Percentiles rank a stretch among this genome's conserved stretches.
Conservation (phyloP, 75 land plant genomes). For the Gnetum montanum region DNA sequence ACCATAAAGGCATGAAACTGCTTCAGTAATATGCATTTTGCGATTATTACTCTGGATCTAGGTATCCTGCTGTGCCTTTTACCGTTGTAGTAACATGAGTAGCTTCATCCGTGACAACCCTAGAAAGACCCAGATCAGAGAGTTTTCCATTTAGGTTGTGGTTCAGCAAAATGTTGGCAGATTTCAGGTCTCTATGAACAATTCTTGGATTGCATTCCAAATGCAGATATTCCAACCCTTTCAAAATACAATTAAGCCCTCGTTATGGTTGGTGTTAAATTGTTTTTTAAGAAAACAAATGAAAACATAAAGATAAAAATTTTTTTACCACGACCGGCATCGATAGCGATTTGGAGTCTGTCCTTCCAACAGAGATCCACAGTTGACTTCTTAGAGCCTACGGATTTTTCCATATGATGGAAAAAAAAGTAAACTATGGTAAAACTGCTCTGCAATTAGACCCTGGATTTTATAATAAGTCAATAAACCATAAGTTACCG, state of each 20-base stretch:
- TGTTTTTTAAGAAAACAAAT: too few species aligned
- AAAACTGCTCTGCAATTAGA: too few species aligned
- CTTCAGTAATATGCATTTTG: too few species aligned
- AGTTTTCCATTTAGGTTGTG: conserved; percentile 31
- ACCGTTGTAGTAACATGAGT: conserved; percentile 52
- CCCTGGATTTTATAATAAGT: too few species aligned
- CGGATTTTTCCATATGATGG: too few species aligned
- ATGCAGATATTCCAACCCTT: conserved; percentile 15
- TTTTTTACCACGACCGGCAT: conserved; percentile 18
- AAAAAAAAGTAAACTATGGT: too few species aligned
- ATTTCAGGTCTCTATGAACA: conserved; percentile 54
- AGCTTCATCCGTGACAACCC: conserved; percentile 17
- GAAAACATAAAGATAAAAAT: neutral
- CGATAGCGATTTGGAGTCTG: conserved; percentile 10
- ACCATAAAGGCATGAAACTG: too few species aligned
- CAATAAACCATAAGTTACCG: too few species aligned
- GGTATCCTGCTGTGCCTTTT: conserved; percentile 58
- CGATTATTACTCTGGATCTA: conserved; percentile 63
- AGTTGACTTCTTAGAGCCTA: too few species aligned
- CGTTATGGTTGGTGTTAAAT: neutral
- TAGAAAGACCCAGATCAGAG: conserved; percentile 57
- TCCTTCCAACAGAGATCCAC: conserved; percentile 17
- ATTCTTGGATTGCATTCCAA: conserved; percentile 4
- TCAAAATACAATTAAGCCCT: too few species aligned
- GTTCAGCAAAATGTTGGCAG: conserved; percentile 46